Conservation (phyloP, 495 filamentous ascomycete species). For the Barbatosphaeria neglecta region DNA sequence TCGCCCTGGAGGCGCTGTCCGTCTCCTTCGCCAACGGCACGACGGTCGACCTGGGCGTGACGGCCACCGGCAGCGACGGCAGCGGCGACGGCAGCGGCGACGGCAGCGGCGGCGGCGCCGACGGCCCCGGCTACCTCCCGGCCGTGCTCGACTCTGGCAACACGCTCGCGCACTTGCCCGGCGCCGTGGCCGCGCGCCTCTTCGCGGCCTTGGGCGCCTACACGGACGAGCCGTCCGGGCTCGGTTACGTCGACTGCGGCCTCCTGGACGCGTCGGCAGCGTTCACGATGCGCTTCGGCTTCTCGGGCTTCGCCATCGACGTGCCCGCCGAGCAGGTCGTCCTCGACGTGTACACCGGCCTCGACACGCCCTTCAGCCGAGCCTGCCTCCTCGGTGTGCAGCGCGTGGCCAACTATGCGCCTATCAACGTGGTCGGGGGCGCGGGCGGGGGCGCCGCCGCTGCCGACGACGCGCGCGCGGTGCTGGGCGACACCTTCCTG, state of each 20-base stretch:
- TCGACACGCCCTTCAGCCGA: conserved; percentile 15
- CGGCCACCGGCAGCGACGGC: conserved; percentile 10
- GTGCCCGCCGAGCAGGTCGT: conserved; percentile 69
- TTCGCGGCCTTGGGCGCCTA: conserved; percentile 45
- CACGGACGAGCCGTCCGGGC: conserved; percentile 29
- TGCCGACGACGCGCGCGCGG: conserved; percentile 10
- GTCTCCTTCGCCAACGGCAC: conserved; percentile 22
- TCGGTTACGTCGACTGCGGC: conserved; percentile 34
- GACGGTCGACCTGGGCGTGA: conserved; percentile 21
- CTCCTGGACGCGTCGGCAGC: conserved; percentile 45
- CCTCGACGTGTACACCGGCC: conserved; percentile 35
- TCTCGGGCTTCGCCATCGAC: conserved; percentile 45
- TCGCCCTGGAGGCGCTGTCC: conserved; percentile 21
- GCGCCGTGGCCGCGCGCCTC: conserved; percentile 44
- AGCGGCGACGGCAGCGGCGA: background rate
- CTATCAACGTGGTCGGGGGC: conserved; percentile 1
- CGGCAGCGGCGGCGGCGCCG: background rate
- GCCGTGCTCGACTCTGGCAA: conserved; percentile 84
- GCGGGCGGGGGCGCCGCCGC: background rate
- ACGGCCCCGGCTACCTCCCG: conserved; percentile 19
- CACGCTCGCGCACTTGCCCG: conserved; percentile 68
- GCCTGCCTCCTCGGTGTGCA: conserved; percentile 34
- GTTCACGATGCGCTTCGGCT: conserved; percentile 49
- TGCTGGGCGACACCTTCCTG: conserved; percentile 80
- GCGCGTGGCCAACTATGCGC: conserved; percentile 15